Percentiles rank a stretch among this genome's conserved stretches.
These are phyloP conservation scores for Arthrobotrys iridis DNA, from an alignment of 2,329 filamentous ascomycete species.

Conservation along the genomic window DNA sequence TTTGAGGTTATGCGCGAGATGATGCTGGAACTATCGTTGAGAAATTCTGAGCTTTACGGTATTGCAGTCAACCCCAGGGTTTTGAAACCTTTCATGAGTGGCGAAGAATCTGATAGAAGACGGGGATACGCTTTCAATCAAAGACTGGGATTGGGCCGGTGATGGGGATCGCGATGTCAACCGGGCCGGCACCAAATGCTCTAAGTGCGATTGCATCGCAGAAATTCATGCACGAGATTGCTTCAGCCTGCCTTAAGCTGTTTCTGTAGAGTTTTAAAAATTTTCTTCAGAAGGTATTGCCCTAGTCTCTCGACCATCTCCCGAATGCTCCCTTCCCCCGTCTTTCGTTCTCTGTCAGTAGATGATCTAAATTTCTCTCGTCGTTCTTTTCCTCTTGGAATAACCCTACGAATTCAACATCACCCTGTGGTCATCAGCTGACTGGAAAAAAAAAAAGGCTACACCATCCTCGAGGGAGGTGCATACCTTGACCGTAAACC, in stretches of 20 bases:
- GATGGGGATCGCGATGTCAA: background rate
- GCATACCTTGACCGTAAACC: slow-evolving; percentile 37
- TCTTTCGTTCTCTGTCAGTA: slow-evolving; percentile 18
- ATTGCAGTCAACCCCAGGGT: background rate
- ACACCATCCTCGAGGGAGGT: background rate
- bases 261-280: background rate
- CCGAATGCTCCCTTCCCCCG: slow-evolving; percentile 18
- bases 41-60: background rate
- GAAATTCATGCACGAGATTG: background rate
- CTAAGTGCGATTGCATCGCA: background rate
- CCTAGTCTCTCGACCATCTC: slow-evolving; percentile 29
- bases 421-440: slow-evolving; percentile 17
- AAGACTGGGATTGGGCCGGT: background rate
- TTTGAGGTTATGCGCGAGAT: slow-evolving; percentile 2
- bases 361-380: slow-evolving; percentile 13
- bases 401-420: slow-evolving; percentile 28
- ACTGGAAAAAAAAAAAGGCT: background rate
- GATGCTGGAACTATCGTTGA: background rate
- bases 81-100: background rate
- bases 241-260: background rate
- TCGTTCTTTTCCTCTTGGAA: slow-evolving; percentile 14
- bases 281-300: background rate
- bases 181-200: background rate
- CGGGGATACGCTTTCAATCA: background rate
- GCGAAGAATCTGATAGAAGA: background rate